Evolutionary conservation across 2,329 filamentous ascomycete species (phyloP).

Genomic region (Cytospora leucostoma): DNA sequence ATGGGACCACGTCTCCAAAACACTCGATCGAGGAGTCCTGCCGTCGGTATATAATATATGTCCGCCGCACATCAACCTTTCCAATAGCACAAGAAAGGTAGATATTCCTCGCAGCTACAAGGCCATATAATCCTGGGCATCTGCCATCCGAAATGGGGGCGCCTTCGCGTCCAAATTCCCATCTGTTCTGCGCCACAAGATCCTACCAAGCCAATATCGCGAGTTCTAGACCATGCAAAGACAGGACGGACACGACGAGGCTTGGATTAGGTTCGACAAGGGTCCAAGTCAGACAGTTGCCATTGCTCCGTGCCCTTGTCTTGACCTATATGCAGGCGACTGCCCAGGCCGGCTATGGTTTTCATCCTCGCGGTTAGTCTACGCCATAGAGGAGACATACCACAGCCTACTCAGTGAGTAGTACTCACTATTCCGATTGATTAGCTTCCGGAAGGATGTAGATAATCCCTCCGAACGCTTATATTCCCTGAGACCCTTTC

Average conservation of each 20-base stretch:
- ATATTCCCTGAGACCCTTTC: background rate
- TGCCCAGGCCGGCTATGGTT: background rate
- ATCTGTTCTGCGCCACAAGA: background rate
- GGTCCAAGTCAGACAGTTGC: background rate
- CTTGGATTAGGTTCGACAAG: conserved; percentile 5
- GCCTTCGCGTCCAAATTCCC: background rate
- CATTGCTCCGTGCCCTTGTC: background rate
- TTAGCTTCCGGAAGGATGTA: background rate
- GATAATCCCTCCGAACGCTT: background rate
- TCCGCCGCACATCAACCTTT: background rate
- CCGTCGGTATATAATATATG: background rate
- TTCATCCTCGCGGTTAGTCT: background rate
- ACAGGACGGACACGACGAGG: background rate
- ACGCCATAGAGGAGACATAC: background rate
- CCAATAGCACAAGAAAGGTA: background rate
- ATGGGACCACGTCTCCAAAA: background rate
- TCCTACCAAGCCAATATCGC: background rate
- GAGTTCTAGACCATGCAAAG: background rate
- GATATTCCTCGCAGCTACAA: background rate
- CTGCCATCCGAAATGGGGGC: background rate
- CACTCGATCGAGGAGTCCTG: background rate
- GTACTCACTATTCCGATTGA: background rate
- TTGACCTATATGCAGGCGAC: background rate
- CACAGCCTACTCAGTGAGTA: too few relatives aligned
- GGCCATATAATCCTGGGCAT: background rate